A percentile compares a stretch with the other conserved stretches of the same genome.
Evolutionary conservation across 2,329 filamentous ascomycete genomes (phyloP).

Genomic region (Colletotrichum musicola): DNA sequence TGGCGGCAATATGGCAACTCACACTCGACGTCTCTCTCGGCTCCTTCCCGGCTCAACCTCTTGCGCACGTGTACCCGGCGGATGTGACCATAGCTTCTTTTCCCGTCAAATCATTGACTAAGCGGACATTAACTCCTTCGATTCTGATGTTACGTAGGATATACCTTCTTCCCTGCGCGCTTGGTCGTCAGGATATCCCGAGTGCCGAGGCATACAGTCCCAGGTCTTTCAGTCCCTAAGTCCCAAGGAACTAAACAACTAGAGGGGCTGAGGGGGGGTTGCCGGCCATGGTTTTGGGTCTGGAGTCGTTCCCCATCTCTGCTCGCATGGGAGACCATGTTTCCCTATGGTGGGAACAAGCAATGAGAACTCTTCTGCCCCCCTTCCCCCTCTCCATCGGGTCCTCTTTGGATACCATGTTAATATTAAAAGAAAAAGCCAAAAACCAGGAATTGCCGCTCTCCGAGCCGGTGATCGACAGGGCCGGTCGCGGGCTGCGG

Average conservation of each 20-base stretch:
- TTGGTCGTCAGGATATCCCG: too few species aligned
- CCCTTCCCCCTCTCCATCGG: too few species aligned
- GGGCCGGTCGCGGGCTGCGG: neutral
- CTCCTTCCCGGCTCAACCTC: neutral
- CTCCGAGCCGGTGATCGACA: constrained; percentile 16
- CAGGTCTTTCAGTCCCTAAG: too few species aligned
- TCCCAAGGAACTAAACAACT: too few species aligned
- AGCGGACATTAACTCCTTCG: too few species aligned
- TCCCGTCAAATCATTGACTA: too few species aligned
- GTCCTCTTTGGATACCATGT: too few species aligned
- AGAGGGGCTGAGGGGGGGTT: neutral
- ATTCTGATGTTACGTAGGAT: too few species aligned
- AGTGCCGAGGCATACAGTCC: too few species aligned
- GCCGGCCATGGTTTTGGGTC: constrained; percentile 8
- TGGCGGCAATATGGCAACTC: neutral
- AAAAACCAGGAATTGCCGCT: constrained; percentile 4
- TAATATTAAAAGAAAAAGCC: neutral
- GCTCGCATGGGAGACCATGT: constrained; percentile 14
- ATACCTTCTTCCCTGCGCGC: too few species aligned
- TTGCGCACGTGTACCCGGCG: constrained; percentile 17
- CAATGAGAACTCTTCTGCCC: neutral
- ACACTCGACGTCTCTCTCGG: neutral
- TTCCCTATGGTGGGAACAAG: too few species aligned
- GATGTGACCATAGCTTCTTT: constrained; percentile 7
- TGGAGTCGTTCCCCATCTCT: neutral